Evolutionary conservation across 2,329 filamentous ascomycete species (phyloP).

Genomic region (Myriosclerotinia scirpicola): DNA sequence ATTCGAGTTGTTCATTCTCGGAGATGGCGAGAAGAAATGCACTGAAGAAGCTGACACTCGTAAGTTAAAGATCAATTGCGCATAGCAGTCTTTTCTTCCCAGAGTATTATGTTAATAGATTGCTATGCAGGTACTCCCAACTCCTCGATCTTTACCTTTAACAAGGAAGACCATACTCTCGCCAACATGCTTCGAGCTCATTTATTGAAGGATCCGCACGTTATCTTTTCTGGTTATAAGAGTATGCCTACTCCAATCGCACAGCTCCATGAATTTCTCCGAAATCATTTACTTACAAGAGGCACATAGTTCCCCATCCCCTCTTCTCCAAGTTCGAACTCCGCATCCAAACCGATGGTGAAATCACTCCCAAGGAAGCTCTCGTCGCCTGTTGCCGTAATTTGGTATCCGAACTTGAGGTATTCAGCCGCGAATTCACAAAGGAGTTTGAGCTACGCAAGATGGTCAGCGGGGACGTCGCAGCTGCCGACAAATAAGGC

Average conservation of each 20-base stretch:
- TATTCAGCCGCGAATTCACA: constrained; percentile 82
- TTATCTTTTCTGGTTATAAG: constrained; percentile 92
- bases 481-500: constrained; percentile 26
- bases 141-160: constrained; percentile 90
- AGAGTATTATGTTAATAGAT: constrained; percentile 9
- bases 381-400: constrained; percentile 78
- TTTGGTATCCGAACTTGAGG: constrained; percentile 76
- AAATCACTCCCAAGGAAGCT: constrained; percentile 84
- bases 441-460: constrained; percentile 88
- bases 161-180: constrained; percentile 96
- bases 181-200: constrained; percentile 86
- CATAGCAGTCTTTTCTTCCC: background rate
- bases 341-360: constrained; percentile 89
- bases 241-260: constrained; percentile 51
- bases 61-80: constrained; percentile 49
- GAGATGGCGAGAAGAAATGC: constrained; percentile 89
- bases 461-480: constrained; percentile 60
- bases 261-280: background rate
- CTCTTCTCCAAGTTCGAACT: constrained; percentile 60
- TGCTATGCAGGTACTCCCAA: constrained; percentile 75
- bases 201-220: constrained; percentile 78
- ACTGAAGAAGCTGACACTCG: constrained; percentile 85
- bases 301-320: constrained; percentile 43
- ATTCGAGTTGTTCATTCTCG: constrained; percentile 90
- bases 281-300: background rate